Evolutionary conservation across 352 stramenopile genomes (phyloP).

Genomic region (Pythium apleroticum): DNA sequence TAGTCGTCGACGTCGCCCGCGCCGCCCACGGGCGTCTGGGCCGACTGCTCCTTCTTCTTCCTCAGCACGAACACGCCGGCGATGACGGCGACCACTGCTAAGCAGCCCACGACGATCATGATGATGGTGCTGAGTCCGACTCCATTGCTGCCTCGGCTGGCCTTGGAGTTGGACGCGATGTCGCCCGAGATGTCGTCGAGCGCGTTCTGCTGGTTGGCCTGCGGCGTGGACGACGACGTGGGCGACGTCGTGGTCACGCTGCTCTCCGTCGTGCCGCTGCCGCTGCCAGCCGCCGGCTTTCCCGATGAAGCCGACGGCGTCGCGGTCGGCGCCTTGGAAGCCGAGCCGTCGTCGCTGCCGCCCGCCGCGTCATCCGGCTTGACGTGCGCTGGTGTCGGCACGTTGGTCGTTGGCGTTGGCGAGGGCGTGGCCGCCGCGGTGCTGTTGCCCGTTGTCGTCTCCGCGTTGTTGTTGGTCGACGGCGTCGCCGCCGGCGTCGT

Average conservation of each 20-base stretch:
- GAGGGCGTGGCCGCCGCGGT: neutral
- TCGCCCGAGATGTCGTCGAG: constrained; percentile 38
- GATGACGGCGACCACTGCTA: constrained; percentile 71
- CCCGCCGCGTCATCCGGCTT: constrained; percentile 14
- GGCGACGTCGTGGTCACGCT: constrained; percentile 1
- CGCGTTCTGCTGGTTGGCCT: constrained; percentile 33
- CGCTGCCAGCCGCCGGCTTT: constrained; percentile 12
- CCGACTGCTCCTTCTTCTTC: constrained; percentile 57
- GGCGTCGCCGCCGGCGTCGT: constrained; percentile 12
- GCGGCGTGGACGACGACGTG: constrained; percentile 3
- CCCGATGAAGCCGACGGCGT: constrained; percentile 21
- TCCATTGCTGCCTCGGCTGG: neutral
- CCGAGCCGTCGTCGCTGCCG: neutral
- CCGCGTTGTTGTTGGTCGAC: neutral
- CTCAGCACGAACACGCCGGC: constrained; percentile 62
- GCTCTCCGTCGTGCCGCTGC: neutral
- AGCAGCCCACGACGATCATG: constrained; percentile 61
- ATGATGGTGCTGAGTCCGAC: constrained; percentile 47
- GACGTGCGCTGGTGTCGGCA: constrained; percentile 22
- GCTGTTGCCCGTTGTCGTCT: neutral
- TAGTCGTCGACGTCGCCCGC: constrained; percentile 43
- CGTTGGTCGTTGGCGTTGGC: constrained; percentile 13
- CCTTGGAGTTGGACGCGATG: constrained; percentile 16
- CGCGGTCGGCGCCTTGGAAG: neutral
- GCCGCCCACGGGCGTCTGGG: constrained; percentile 44